phyloP scores from a whole-genome alignment of 2,329 filamentous ascomycete genomes.

The Penicillium vulpinum region DNA sequence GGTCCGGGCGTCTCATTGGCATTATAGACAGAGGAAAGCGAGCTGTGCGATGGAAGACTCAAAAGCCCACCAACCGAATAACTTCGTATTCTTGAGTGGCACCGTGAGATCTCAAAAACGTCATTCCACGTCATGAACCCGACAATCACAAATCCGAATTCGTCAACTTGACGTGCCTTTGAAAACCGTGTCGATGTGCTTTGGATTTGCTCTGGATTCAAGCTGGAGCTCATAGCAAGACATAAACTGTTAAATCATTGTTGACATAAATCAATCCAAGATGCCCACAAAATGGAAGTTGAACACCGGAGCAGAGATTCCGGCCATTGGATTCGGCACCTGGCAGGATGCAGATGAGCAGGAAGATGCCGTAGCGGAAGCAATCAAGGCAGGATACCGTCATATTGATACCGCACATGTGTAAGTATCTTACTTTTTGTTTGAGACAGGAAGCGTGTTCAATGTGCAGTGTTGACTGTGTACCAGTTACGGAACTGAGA shows the following conservation, averaged over 20 bases:
- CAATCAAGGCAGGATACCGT: conserved; percentile 54
- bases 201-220: not conserved
- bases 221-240: not conserved
- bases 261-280: not conserved
- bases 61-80: not conserved
- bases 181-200: too few species aligned
- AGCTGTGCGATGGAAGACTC: not conserved
- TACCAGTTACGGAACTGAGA: conserved; percentile 61
- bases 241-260: not conserved
- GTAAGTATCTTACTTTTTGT: conserved; percentile 26
- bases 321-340: conserved; percentile 54
- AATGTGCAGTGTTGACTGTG: not conserved
- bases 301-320: conserved; percentile 51
- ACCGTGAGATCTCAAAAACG: not conserved
- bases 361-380: conserved; percentile 50
- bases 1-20: not conserved
- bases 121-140: not conserved
- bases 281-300: conserved; percentile 45
- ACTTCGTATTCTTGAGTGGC: not conserved
- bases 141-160: not conserved
- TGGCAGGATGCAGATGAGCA: conserved; percentile 56
- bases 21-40: not conserved
- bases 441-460: not conserved
- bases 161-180: not conserved
- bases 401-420: conserved; percentile 56